Base-by-base conservation (phyloP, 768 basidiomycete species). In the Tylopilus subfusipes region DNA sequence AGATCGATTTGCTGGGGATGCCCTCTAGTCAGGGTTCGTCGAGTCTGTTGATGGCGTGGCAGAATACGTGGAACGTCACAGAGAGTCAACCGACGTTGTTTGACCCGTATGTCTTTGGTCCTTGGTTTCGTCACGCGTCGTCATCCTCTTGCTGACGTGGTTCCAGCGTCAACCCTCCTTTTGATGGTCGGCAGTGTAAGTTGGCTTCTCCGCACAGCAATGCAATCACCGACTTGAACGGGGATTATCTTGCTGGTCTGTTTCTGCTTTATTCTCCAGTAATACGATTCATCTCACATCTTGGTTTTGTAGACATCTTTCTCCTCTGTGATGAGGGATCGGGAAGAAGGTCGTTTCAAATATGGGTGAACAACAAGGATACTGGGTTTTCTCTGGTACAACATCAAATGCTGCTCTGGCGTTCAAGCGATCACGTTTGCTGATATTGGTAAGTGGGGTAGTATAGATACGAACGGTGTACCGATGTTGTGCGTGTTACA, bases 191-290 rank as follows among this genome's bases (percentile, higher is more conserved):
- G 18, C 83, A 84, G 40, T 99, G 97, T 71, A 78, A 73, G 11
- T 68, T 93, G n/a, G 81, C 90, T 12, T 85, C 86, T 58, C 95
- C 96, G 6, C 97, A 98, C 66, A 93, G 90, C 66, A 97, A 95
- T 70, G 95, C 94, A 0, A 88, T 94, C 18, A 81, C 98, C 6
- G 97, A 99, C 65, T 74, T 99, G 36, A 83, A 98, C 56, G 97
- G 97, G 13, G 97, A 99, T 69, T 98, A 96, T 69, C 78, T 97
- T 4, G 93, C 95, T 58, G 93, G 93, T 88, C 56, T 22, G 56
- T 54, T 11, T 31, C 9, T n/a, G n/a, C n/a, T n/a, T n/a, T n/a
- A n/a, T n/a, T n/a, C n/a, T n/a, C n/a, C n/a, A n/a, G n/a, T n/a
- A n/a, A 33, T 21, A 19, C 16, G 44, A 19, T n/a, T 3, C 33